Conservation (phyloP, 495 filamentous ascomycete species). For the Amphirosellinia nigrospora region DNA sequence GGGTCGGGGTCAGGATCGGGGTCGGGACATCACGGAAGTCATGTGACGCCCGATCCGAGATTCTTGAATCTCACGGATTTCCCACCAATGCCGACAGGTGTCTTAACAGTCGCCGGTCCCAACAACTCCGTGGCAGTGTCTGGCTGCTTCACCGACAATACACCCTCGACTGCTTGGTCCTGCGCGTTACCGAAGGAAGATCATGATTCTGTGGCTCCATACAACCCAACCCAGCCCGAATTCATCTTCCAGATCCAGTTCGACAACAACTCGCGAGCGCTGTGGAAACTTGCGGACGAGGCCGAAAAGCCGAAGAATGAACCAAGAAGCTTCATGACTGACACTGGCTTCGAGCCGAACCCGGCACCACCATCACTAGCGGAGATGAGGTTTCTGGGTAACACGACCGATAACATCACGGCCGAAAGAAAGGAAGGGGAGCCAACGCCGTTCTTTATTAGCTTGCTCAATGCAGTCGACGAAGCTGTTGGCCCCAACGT, state of each 20-base stretch:
- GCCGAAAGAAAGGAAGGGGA: conserved; percentile 68
- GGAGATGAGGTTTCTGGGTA: conserved; percentile 80
- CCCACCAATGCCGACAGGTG: conserved; percentile 83
- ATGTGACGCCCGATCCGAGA: conserved; percentile 10
- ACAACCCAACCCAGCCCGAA: conserved; percentile 69
- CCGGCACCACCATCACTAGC: conserved; percentile 68
- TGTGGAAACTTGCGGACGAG: conserved; percentile 48
- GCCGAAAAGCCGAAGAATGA: conserved; percentile 3
- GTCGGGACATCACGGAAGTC: conserved; percentile 33
- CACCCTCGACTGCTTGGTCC: conserved; percentile 76
- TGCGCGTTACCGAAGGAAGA: conserved; percentile 80
- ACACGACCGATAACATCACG: conserved; percentile 75
- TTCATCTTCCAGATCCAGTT: conserved; percentile 82
- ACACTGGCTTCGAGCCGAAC: conserved; percentile 56
- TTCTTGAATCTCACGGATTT: conserved; percentile 79
- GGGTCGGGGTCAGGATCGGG: too few species aligned
- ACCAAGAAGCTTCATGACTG: conserved; percentile 27
- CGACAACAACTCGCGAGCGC: conserved; percentile 67
- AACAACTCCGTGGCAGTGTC: conserved; percentile 61
- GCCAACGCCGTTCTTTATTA: conserved; percentile 72
- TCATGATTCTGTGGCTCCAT: conserved; percentile 64
- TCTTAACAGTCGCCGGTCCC: conserved; percentile 75
- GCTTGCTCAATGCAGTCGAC: conserved; percentile 47
- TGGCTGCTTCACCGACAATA: conserved; percentile 61
- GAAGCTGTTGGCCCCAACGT: conserved; percentile 42